Conservation (phyloP, 2,329 filamentous ascomycete species). For the Colletotrichum aenigma region DNA sequence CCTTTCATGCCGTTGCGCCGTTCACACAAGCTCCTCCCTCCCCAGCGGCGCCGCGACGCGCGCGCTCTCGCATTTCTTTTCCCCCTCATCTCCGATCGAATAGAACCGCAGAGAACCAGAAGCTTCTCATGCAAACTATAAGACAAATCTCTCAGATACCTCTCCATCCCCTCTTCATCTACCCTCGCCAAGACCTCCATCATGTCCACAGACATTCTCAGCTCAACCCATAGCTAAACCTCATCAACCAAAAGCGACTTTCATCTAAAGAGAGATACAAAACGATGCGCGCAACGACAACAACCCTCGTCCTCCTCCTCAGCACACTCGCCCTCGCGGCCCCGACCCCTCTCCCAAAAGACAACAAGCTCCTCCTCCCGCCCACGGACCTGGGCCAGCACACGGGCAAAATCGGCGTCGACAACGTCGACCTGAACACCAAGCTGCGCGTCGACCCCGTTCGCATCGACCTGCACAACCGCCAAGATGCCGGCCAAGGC, state of each 20-base stretch:
- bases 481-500: not conserved
- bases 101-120: not conserved
- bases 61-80: not conserved
- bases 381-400: not conserved
- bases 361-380: not conserved
- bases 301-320: not conserved
- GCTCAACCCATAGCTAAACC: not conserved
- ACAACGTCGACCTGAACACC: conserved; percentile 2
- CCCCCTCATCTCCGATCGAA: not conserved
- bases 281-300: not conserved
- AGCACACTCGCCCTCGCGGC: not conserved
- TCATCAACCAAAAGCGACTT: not conserved
- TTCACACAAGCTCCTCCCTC: not conserved
- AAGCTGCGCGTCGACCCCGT: conserved; percentile 12
- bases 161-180: not conserved
- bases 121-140: not conserved
- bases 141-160: not conserved
- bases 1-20: not conserved
- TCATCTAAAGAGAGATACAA: not conserved
- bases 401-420: conserved; percentile 11
- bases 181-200: not conserved
- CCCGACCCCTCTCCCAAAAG: conserved; percentile 2
- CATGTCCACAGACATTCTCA: not conserved
- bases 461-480: not conserved
- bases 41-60: not conserved